A percentile compares a stretch with the other conserved stretches of the same genome.
These are phyloP conservation scores for Chionographis japonica DNA, from an alignment of 106 monocot species.

Conservation along the genomic window DNA sequence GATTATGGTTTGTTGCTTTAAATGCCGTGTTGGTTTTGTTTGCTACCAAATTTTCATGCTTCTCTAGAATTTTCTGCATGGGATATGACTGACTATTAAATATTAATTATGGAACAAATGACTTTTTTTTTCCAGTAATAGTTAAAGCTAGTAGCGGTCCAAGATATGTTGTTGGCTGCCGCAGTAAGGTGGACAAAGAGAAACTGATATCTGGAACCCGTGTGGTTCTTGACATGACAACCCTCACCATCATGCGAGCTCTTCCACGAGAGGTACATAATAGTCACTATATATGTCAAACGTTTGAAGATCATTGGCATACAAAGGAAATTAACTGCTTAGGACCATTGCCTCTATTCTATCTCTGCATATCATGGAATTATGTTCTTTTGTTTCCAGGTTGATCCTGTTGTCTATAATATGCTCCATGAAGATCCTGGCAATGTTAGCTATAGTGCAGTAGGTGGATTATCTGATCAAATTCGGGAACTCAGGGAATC, in stretches of 20 bases:
- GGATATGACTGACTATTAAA: neutral
- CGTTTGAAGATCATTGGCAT: too few relatives aligned
- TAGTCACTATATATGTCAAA: neutral
- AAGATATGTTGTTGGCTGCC: conserved; percentile 98
- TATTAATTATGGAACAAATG: conserved; percentile 4
- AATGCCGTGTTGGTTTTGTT: neutral
- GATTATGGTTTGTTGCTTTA: too few relatives aligned
- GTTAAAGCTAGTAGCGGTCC: conserved; percentile 99
- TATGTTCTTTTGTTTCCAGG: conserved; percentile 31
- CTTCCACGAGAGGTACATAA: conserved; percentile 84
- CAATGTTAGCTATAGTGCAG: conserved; percentile 86
- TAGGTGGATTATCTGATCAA: conserved; percentile 87
- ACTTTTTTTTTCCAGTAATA: conserved; percentile 52
- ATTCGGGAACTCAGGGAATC: conserved; percentile 87
- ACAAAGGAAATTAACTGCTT: too few relatives aligned
- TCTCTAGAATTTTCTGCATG: neutral
- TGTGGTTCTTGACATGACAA: conserved; percentile 98
- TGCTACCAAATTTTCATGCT: neutral
- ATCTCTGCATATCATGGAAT: neutral
- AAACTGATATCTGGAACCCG: conserved; percentile 93
- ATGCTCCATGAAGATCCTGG: conserved; percentile 96
- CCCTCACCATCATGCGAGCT: conserved; percentile 94
- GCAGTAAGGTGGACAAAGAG: conserved; percentile 95
- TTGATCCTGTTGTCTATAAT: conserved; percentile 95
- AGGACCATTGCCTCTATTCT: neutral